phyloP scores from a whole-genome alignment of 805 yeast genomes.

The Yamadazyma kitorensis region DNA sequence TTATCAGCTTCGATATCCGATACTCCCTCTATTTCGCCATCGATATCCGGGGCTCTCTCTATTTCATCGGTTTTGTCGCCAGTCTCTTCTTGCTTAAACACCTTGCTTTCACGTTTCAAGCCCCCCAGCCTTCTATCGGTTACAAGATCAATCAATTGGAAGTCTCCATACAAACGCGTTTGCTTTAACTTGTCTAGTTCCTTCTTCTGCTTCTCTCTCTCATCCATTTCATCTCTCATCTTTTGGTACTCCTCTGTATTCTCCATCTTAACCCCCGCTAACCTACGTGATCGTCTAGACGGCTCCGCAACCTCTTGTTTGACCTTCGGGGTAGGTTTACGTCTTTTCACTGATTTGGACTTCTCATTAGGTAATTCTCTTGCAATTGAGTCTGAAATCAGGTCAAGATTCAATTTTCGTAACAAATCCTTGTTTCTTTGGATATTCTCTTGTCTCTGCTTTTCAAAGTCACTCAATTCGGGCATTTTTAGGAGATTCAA shows the following conservation, averaged over 20 bases:
- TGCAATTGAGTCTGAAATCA: constrained; percentile 52
- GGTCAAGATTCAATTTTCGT: constrained; percentile 64
- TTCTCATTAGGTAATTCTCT: constrained; percentile 36
- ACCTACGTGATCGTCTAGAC: constrained; percentile 70
- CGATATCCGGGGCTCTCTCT: constrained; percentile 12
- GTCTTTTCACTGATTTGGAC: constrained; percentile 19
- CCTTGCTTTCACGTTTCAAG: constrained; percentile 28
- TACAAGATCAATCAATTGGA: constrained; percentile 58
- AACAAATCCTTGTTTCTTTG: constrained; percentile 78
- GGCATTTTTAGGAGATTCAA: constrained; percentile 18
- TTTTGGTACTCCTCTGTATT: constrained; percentile 41
- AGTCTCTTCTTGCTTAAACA: constrained; percentile 15
- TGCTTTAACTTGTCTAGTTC: constrained; percentile 50
- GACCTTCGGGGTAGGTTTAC: constrained; percentile 22
- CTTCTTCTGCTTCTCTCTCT: constrained; percentile 28
- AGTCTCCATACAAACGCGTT: constrained; percentile 63
- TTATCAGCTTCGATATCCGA: constrained; percentile 17
- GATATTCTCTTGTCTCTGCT: constrained; percentile 71
- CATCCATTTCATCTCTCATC: constrained; percentile 35
- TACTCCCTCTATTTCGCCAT: constrained; percentile 7
- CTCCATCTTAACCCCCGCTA: constrained; percentile 69
- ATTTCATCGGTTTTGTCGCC: constrained; percentile 6
- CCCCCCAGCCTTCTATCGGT: constrained; percentile 38
- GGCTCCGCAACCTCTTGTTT: constrained; percentile 42
- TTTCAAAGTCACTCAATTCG: constrained; percentile 61